Conservation (phyloP, 2,329 filamentous ascomycete species). For the Alternaria ethzedia region DNA sequence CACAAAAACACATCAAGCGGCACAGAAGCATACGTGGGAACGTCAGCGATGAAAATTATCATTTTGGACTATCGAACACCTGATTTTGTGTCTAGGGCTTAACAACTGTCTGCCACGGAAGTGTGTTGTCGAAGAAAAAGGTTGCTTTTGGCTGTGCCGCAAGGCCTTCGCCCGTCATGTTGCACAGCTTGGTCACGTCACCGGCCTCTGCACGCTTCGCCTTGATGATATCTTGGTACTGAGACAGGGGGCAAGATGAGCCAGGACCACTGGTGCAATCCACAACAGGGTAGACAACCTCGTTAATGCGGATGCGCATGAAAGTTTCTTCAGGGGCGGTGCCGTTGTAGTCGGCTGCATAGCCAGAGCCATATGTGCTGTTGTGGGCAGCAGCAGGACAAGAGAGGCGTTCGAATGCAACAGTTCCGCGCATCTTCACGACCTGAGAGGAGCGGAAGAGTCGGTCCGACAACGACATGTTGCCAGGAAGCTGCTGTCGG, state of each 20-base stretch:
- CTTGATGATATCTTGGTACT: conserved; percentile 49
- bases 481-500: conserved; percentile 58
- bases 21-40: not conserved
- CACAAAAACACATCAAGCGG: not conserved
- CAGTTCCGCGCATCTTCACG: conserved; percentile 68
- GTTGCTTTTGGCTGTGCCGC: conserved; percentile 24
- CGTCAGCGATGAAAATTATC: not conserved
- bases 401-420: conserved; percentile 68
- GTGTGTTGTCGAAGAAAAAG: conserved; percentile 35
- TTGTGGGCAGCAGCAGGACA: conserved; percentile 47
- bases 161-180: conserved; percentile 25
- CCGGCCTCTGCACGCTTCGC: conserved; percentile 56
- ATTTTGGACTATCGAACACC: not conserved
- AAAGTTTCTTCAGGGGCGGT: conserved; percentile 46
- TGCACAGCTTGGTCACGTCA: conserved; percentile 57
- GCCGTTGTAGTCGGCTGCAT: conserved; percentile 1
- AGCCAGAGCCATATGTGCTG: not conserved
- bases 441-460: conserved; percentile 64
- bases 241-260: conserved; percentile 37
- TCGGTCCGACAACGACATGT: conserved; percentile 55
- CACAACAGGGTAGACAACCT: conserved; percentile 64
- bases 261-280: conserved; percentile 63
- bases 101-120: conserved; percentile 29
- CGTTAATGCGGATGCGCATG: conserved; percentile 66
- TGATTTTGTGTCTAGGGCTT: conserved; percentile 18